Evolutionary conservation across 306 rosid genomes (phyloP), one percentile per base, ranked within the genome.

Genomic region (Prosopis cineraria): DNA sequence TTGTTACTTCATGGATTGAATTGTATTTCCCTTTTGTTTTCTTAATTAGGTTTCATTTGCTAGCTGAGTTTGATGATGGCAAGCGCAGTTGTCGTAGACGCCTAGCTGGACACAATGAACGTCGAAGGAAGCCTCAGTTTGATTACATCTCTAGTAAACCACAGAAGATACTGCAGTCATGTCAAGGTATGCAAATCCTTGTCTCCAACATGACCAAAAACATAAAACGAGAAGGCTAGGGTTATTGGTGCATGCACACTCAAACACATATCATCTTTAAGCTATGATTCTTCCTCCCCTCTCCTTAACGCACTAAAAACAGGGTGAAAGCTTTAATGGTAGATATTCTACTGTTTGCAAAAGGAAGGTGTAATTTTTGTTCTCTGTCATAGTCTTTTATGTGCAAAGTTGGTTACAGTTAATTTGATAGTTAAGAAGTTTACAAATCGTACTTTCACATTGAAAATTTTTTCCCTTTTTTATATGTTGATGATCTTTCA

Each of bases 71-170:
- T 55, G 97, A 92, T 65, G 92, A 87, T 72, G 91, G 85, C 39
- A 92, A 92, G 90, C 97, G 96, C 70, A 92, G 97, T 70, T 92
- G 97, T 78, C 93, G 97, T 33, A 90, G 93, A 76, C 97, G 96
- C 78, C 84, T 92, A 34, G 97, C 96, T n/a, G 97, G 96, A 79
- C 97, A 92, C 68, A 92, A 92, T 80, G 88, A 90, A 73, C 96
- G 97, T 17, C 85, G 97, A 72, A 87, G 97, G 87, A 92, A 89
- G 80, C 89, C 93, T 73, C 95, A 85, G 56, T 75, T 78, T 70
- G 89, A 92, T 78, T 79, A 85, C 78, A 81, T 88, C 68, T 78
- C 88, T 75, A 76, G 84, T 74, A 92, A 79, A 75, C 64, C 83
- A 0, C 91, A 84, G 70, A 84, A 85, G 86, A 80, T 86, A 75